These are phyloP conservation scores for Cinnamomum chago DNA, from an alignment of 164 flowering plant genomes.

Conservation along the genomic window DNA sequence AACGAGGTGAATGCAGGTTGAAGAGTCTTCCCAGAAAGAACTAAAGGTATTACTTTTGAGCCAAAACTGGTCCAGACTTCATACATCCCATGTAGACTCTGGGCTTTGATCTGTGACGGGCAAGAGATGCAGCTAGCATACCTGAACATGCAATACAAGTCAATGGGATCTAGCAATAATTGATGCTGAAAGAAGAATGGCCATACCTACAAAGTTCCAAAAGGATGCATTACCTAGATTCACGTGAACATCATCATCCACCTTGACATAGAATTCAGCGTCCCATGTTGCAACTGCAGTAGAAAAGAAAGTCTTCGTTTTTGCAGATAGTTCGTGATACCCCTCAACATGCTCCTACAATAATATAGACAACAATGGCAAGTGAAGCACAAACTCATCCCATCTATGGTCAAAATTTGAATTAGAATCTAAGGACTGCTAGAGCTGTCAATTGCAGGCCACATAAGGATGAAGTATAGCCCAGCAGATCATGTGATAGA, in stretches of 20 bases:
- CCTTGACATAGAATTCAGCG: conserved; percentile 89
- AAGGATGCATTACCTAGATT: conserved; percentile 57
- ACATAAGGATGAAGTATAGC: not conserved
- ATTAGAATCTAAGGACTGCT: not conserved
- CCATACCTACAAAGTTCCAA: not conserved
- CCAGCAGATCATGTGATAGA: not conserved
- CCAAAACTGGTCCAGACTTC: conserved; percentile 95
- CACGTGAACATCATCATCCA: conserved; percentile 97
- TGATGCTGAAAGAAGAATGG: not conserved
- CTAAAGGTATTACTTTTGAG: conserved; percentile 53
- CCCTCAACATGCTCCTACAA: conserved; percentile 89
- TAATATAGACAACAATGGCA: conserved; percentile 6
- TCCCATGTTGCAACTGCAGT: conserved; percentile 94
- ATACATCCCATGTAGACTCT: conserved; percentile 89
- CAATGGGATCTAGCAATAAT: not conserved
- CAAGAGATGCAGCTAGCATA: conserved; percentile 72
- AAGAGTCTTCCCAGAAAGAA: not conserved
- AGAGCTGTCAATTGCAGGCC: not conserved
- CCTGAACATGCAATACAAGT: conserved; percentile 33
- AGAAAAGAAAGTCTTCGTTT: conserved; percentile 82
- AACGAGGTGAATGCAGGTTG: not conserved
- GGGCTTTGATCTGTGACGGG: conserved; percentile 78
- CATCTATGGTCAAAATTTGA: not conserved
- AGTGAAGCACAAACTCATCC: not conserved
- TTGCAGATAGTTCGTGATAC: conserved; percentile 89